A percentile compares a stretch with the other conserved stretches of the same genome.
phyloP scores from a whole-genome alignment of 2,329 filamentous ascomycete genomes.

The Karstenula rhodostoma region DNA sequence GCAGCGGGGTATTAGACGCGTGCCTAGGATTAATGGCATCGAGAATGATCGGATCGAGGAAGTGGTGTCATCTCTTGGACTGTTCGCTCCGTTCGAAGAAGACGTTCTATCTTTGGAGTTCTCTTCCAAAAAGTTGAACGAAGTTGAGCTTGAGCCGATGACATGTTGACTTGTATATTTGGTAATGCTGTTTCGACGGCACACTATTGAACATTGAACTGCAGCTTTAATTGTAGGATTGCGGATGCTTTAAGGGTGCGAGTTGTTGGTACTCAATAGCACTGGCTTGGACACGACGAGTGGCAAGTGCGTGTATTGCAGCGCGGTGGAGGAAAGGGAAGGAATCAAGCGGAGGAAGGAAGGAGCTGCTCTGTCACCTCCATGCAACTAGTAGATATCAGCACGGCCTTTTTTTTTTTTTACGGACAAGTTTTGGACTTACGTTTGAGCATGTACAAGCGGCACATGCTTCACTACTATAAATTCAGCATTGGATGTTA shows the following conservation, averaged over 20 bases:
- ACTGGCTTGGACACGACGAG: background rate
- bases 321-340: background rate
- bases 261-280: background rate
- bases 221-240: no score
- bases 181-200: background rate
- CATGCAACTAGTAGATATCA: background rate
- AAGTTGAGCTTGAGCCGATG: background rate
- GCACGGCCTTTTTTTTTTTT: background rate
- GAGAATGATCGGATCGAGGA: background rate
- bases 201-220: background rate
- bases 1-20: background rate
- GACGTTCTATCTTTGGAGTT: background rate
- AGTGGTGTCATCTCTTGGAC: background rate
- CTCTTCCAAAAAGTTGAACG: background rate
- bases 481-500: background rate
- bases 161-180: background rate
- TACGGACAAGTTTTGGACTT: background rate
- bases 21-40: background rate
- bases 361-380: background rate
- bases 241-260: no score
- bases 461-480: background rate
- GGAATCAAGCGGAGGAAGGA: background rate
- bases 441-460: background rate
- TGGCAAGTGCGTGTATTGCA: background rate
- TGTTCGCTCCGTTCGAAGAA: background rate